Conservation (phyloP, 495 filamentous ascomycete genomes). For the Podospora didyma region DNA sequence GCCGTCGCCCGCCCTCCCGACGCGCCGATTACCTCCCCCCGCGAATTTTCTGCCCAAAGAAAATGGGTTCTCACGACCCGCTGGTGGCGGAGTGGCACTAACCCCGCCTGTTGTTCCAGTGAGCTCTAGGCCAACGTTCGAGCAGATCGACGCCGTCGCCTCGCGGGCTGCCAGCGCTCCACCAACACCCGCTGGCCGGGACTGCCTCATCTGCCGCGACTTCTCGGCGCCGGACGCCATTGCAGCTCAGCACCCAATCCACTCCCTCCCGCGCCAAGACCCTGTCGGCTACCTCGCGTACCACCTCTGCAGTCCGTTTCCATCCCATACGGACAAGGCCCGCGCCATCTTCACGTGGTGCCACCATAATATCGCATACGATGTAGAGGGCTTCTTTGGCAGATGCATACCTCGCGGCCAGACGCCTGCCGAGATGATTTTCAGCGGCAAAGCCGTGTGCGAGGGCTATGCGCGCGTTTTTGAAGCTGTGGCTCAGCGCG, state of each 20-base stretch:
- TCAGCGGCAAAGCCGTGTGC: constrained; percentile 79
- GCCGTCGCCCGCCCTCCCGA: constrained; percentile 22
- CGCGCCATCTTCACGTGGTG: constrained; percentile 91
- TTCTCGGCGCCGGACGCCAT: constrained; percentile 77
- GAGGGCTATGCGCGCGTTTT: constrained; percentile 88
- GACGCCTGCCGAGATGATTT: constrained; percentile 63
- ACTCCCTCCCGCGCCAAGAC: constrained; percentile 62
- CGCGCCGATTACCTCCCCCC: constrained; percentile 40
- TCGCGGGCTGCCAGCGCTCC: constrained; percentile 22
- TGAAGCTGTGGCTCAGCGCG: constrained; percentile 63
- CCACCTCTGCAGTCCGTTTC: constrained; percentile 73
- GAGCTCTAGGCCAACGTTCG: constrained; percentile 38
- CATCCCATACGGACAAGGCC: constrained; percentile 82
- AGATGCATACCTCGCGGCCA: constrained; percentile 57
- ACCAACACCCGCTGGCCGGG: constrained; percentile 4
- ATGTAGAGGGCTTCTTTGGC: constrained; percentile 71
- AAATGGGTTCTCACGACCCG: constrained; percentile 15
- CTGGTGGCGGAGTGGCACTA: constrained; percentile 7
- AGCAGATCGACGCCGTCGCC: constrained; percentile 38
- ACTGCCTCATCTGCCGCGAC: constrained; percentile 80
- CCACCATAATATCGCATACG: constrained; percentile 89
- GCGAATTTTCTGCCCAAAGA: constrained; percentile 22
- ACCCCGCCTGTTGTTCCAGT: constrained; percentile 29
- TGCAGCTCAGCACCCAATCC: constrained; percentile 70
- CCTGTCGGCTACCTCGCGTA: constrained; percentile 64